Conservation (phyloP, 139 green algal genomes). For the Coccomyxa sp. region DNA sequence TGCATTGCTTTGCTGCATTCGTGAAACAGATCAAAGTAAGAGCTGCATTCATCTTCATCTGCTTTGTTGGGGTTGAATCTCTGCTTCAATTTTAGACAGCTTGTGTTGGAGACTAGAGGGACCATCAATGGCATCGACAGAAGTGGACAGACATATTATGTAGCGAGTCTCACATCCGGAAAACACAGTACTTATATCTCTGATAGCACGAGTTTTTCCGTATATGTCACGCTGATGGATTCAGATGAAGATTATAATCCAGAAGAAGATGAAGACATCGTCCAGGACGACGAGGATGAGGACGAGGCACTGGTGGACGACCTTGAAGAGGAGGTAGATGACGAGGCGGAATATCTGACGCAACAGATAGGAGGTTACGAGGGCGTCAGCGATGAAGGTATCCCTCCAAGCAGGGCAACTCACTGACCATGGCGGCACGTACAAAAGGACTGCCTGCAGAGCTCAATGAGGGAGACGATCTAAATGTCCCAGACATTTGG, state of each 20-base stretch:
- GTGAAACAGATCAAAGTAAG: too few relatives aligned
- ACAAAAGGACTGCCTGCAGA: neutral
- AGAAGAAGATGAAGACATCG: neutral
- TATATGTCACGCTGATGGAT: neutral
- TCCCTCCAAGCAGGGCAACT: neutral
- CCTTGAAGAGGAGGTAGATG: neutral
- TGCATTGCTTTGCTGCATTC: too few relatives aligned
- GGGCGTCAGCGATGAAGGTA: neutral
- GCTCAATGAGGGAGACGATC: neutral
- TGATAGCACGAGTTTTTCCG: neutral
- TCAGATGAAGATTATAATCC: neutral
- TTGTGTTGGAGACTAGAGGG: neutral
- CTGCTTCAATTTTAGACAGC: neutral
- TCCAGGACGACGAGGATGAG: constrained; percentile 15
- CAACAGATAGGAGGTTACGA: neutral
- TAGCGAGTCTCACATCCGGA: neutral
- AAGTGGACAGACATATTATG: neutral
- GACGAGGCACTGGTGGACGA: constrained; percentile 3
- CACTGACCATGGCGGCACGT: neutral
- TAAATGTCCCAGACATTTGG: neutral
- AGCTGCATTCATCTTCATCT: too few relatives aligned
- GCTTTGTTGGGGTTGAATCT: neutral
- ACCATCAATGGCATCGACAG: neutral
- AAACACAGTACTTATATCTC: neutral
- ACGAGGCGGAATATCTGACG: neutral